Evolutionary conservation across 345 rosid genomes (phyloP), one percentile per base, ranked within the genome.

Genomic region (Arabidopsis suecica): DNA sequence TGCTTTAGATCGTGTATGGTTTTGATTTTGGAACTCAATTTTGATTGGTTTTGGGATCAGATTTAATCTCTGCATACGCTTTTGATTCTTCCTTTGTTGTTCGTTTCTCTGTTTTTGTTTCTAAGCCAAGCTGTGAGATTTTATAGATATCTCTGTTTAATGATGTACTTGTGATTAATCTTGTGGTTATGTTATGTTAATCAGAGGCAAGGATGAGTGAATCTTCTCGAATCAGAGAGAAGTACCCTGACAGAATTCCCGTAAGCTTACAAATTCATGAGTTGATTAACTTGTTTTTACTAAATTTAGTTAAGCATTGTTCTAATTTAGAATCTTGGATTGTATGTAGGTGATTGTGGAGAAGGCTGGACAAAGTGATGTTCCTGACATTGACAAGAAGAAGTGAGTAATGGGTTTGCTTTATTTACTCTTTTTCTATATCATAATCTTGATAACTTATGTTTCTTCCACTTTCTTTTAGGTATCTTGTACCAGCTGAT

Each of bases 331-430:
- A 18, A 61, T 8, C 37, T 55, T 40, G 0, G 47, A 34, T 18
- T 6, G 5, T 14, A 14, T 70, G 63, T 85, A 95, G 99, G 93
- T 95, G 56, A 95, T 95, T 64, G 96, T 95, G 61, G 99, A 95
- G 74, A 95, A 77, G 83, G 96, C 97, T 42, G 97, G 86, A 62
- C 89, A 85, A 75, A 86, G 89, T 74, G 96, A 95, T 80, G 86
- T 92, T 59, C 97, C 99, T 67, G 97, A 95, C 49, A 95, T 95
- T 78, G 97, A 92, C 78, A 95, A 95, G 84, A 92, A 92, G 77
- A 95, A 95, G 99, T 95, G 68, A 84, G 97, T 85, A 16, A 30
- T 41, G 7, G 20, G 22, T 41, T 75, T 60, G 28, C 1, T 37
- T 66, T 7, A 1, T 41, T 3, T 66, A 16, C 61, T 56, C 33